Percentiles rank a stretch among this genome's conserved stretches.
Conservation (phyloP, 164 flowering plant genomes). For the Macadamia tetraphylla region DNA sequence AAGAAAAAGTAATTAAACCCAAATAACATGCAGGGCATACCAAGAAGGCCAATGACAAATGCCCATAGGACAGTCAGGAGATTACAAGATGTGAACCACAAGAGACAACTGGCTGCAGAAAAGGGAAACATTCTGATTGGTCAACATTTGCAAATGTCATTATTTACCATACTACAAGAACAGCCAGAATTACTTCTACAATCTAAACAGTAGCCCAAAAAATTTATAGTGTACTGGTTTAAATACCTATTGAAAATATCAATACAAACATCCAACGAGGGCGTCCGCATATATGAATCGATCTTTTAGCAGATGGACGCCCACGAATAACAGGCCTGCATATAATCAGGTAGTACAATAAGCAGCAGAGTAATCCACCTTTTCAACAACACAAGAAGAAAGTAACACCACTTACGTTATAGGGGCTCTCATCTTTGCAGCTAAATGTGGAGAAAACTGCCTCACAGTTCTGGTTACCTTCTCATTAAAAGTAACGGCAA, state of each 20-base stretch:
- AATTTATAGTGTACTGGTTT: background rate
- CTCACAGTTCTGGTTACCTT: conserved; percentile 90
- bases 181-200: background rate
- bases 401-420: conserved; percentile 51
- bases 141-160: background rate
- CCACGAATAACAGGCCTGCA: conserved; percentile 96
- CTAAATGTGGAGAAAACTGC: conserved; percentile 92
- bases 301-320: conserved; percentile 86
- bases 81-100: conserved; percentile 89
- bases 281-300: conserved; percentile 79
- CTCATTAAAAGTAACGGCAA: conserved; percentile 95
- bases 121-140: conserved; percentile 1
- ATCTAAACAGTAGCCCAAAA: background rate
- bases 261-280: conserved; percentile 94
- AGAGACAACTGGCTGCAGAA: conserved; percentile 57
- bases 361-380: conserved; percentile 3
- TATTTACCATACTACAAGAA: background rate
- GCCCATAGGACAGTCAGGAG: conserved; percentile 77
- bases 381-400: background rate
- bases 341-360: background rate
- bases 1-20: background rate
- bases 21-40: conserved; percentile 29
- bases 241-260: conserved; percentile 54
- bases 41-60: conserved; percentile 68
- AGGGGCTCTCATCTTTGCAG: conserved; percentile 96